Conservation (phyloP, 2,329 filamentous ascomycete species). For the Aspergillus pseudoterreus region DNA sequence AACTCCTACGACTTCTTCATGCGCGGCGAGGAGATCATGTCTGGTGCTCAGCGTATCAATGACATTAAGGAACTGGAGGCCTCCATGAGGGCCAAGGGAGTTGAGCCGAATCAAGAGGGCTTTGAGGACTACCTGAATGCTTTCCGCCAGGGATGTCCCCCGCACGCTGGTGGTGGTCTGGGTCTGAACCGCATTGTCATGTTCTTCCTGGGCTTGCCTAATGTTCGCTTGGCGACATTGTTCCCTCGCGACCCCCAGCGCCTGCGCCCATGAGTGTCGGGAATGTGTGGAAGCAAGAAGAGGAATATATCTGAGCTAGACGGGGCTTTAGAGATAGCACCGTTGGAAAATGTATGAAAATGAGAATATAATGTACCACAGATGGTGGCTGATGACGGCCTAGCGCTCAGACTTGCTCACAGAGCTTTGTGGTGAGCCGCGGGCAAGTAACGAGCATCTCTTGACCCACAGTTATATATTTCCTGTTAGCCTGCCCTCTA, state of each 20-base stretch:
- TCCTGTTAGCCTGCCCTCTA: no score
- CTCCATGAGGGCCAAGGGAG: slow-evolving; percentile 57
- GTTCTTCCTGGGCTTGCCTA: slow-evolving; percentile 63
- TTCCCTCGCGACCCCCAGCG: slow-evolving; percentile 63
- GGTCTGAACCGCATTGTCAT: slow-evolving; percentile 65
- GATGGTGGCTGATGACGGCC: no score
- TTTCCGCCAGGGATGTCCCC: slow-evolving; percentile 62
- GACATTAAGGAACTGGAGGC: slow-evolving; percentile 56
- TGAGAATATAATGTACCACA: no score
- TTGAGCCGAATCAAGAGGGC: slow-evolving; percentile 57
- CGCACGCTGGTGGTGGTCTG: slow-evolving; percentile 63
- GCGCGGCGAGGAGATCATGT: slow-evolving; percentile 67
- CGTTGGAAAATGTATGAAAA: background rate
- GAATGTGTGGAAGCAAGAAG: slow-evolving; percentile 7
- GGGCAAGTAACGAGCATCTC: no score
- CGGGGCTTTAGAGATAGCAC: background rate
- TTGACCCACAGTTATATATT: no score
- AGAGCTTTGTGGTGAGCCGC: no score
- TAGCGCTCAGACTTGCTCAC: no score
- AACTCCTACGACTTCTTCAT: slow-evolving; percentile 70
- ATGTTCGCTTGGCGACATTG: slow-evolving; percentile 58
- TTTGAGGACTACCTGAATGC: slow-evolving; percentile 62
- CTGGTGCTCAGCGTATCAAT: slow-evolving; percentile 64
- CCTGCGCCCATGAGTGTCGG: slow-evolving; percentile 35
- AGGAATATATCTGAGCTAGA: background rate